Evolutionary conservation across 768 basidiomycete genomes (phyloP).

Genomic region (Boletus rufocinnamomeus): DNA sequence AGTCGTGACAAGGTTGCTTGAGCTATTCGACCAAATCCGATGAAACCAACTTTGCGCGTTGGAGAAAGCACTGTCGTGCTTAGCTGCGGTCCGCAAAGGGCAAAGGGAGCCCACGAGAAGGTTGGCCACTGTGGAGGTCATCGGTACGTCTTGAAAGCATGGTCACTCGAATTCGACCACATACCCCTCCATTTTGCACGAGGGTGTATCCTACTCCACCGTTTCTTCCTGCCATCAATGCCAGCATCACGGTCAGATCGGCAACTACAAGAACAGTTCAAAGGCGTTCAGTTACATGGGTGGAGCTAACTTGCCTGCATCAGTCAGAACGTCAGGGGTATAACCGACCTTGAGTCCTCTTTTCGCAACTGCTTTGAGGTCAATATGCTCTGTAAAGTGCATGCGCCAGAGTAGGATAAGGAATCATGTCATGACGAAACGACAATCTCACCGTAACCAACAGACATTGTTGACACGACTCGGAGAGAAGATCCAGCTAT

Average conservation of each 20-base stretch:
- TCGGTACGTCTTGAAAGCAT: not conserved
- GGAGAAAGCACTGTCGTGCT: slow-evolving; percentile 52
- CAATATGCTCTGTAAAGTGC: slow-evolving; percentile 72
- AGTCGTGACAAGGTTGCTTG: slow-evolving; percentile 81
- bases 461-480: slow-evolving; percentile 92
- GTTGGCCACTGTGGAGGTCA: slow-evolving; percentile 66
- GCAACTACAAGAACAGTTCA: slow-evolving; percentile 61
- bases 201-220: slow-evolving; percentile 61
- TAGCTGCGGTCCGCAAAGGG: slow-evolving; percentile 81
- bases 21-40: slow-evolving; percentile 94
- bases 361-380: slow-evolving; percentile 57
- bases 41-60: slow-evolving; percentile 77
- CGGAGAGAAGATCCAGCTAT: slow-evolving; percentile 73
- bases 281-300: not conserved
- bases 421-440: not conserved
- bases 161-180: slow-evolving; percentile 20
- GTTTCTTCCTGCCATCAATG: slow-evolving; percentile 90
- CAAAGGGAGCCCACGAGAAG: slow-evolving; percentile 79
- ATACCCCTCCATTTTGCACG: slow-evolving; percentile 69
- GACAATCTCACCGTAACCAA: slow-evolving; percentile 68
- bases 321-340: slow-evolving; percentile 92
- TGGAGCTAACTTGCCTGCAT: slow-evolving; percentile 60
- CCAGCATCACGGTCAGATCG: slow-evolving; percentile 87
- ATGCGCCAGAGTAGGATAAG: not conserved
- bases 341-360: slow-evolving; percentile 78